Evolutionary conservation across 768 basidiomycete species (phyloP), one percentile per base, ranked within the genome.

Genomic region (Sistotremastrum niveocremeum): DNA sequence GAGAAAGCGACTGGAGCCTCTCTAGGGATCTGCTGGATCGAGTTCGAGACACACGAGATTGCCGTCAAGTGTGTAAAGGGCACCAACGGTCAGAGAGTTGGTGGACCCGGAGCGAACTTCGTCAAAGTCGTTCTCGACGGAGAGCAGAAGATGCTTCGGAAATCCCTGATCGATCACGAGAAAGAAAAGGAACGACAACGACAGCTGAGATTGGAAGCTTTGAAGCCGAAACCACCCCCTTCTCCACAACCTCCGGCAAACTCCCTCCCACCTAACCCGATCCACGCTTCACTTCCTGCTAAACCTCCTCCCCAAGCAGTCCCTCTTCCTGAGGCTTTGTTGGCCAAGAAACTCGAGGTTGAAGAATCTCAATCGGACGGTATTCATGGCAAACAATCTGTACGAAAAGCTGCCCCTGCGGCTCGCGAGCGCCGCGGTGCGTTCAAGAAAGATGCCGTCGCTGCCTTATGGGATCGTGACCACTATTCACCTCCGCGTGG

Each of bases 21-120:
- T 2, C 72, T 95, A 1, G 91, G 93, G 2, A 74, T 97, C 37
- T 76, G 88, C 37, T 77, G 76, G 56, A 72, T 97, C 51, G 76
- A 73, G 51, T 97, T 66, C 56, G 56, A 61, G 11, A 64, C 72
- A 0, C 76, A 80, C 49, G 77, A 79, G 10, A 80, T 84, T 39
- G 90, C 89, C 4, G 70, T 68, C 46, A 56, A 62, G 39, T 89
- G 84, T 49, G 69, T 84, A 28, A 71, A 71, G 48, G 70, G 67
- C 42, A 80, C 81, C 54, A 70, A 88, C 47, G 84, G 85, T 32
- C 70, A 75, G 57, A 72, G 68, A 54, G 46, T 68, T 4, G 58
- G 68, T 32, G 70, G 73, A 11, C 56, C 65, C 9, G 66, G 70
- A 2, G 60, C 67, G 40, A 57, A 57, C 7, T 43, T 55, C 32